Evolutionary conservation across 129 eudicot species (phyloP), one percentile per base, ranked within the genome.

Genomic region (Scalesia atractyloides): DNA sequence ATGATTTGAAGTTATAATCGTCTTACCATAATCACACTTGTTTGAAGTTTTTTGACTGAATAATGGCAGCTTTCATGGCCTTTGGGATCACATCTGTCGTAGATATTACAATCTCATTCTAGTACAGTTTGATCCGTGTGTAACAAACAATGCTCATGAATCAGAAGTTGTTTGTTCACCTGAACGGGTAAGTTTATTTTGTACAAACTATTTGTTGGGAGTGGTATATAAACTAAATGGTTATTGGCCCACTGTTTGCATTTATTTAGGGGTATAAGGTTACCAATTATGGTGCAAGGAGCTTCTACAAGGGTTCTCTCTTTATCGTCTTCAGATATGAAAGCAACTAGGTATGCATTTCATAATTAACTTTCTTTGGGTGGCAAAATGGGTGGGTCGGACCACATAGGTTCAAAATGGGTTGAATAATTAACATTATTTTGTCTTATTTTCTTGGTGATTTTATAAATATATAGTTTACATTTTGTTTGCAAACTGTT

Each of bases 91-190:
- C 64, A 64, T 60, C 24, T 30, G 41, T 54, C 44, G 77, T 50
- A 47, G 73, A 80, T 62, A 62, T 80, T 16, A 64, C 69, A 24
- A 58, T 46, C 33, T 73, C 71, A 13, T 73, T 68, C 50, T 73
- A 80, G 75, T n/a, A 15, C 24, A 58, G 51, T 73, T 22, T 2
- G 26, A 62, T 70, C 60, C 60, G 20, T 16, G 70, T 78, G 73
- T 69, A 69, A 70, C 72, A 74, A 51, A 70, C 76, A 43, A 73
- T 80, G 84, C 80, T 80, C 72, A 24, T 18, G 48, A 74, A 80
- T 68, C 84, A 80, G 76, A 75, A 80, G 73, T 75, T 80, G 66
- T 80, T 80, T 50, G 76, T 81, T 64, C 84, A 81, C 61, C 72
- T 81, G 18, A 75, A 81, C 3, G 81, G 84, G 84, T 75, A 54